Percentiles rank a stretch among this genome's conserved stretches.
These are phyloP conservation scores for Phaffia tasmanica DNA, from an alignment of 768 basidiomycete species.

Conservation along the genomic window DNA sequence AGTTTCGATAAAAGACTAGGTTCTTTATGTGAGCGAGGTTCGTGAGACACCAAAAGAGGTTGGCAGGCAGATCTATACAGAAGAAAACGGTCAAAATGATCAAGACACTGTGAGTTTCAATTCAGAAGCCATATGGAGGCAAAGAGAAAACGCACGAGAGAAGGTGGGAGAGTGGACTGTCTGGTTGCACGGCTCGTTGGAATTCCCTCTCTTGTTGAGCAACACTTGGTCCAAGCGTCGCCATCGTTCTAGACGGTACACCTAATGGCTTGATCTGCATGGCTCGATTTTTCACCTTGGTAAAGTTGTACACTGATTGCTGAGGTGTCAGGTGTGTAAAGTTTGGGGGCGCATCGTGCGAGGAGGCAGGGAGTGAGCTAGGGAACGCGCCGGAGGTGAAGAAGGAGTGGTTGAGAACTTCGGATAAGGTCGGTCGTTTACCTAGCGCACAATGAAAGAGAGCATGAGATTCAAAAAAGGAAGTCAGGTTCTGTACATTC, in stretches of 20 bases:
- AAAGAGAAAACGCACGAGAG: slow-evolving; percentile 42
- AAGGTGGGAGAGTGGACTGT: slow-evolving; percentile 82
- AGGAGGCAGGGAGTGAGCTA: slow-evolving; percentile 62
- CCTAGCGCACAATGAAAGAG: slow-evolving; percentile 33
- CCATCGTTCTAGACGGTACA: slow-evolving; percentile 29
- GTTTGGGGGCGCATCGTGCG: slow-evolving; percentile 63
- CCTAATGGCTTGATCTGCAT: slow-evolving; percentile 39
- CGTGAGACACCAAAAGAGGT: slow-evolving; percentile 45
- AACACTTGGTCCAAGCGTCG: slow-evolving; percentile 33
- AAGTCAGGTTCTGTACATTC: background rate
- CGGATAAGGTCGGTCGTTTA: slow-evolving; percentile 66
- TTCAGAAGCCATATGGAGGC: too few species aligned
- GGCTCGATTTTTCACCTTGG: slow-evolving; percentile 52
- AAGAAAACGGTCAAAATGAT: background rate
- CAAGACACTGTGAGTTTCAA: background rate
- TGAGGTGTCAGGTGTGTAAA: slow-evolving; percentile 56
- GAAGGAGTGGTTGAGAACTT: slow-evolving; percentile 74
- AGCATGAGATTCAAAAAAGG: background rate
- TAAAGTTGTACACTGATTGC: slow-evolving; percentile 59
- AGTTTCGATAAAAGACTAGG: slow-evolving; percentile 9
- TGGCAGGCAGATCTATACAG: slow-evolving; percentile 58
- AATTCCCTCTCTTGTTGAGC: slow-evolving; percentile 71
- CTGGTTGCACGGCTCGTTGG: slow-evolving; percentile 88
- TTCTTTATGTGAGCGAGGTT: slow-evolving; percentile 10
- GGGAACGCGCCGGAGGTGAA: slow-evolving; percentile 75